These are phyloP conservation scores for Zarea fungicola DNA, from an alignment of 2,329 filamentous ascomycete genomes.

Conservation along the genomic window DNA sequence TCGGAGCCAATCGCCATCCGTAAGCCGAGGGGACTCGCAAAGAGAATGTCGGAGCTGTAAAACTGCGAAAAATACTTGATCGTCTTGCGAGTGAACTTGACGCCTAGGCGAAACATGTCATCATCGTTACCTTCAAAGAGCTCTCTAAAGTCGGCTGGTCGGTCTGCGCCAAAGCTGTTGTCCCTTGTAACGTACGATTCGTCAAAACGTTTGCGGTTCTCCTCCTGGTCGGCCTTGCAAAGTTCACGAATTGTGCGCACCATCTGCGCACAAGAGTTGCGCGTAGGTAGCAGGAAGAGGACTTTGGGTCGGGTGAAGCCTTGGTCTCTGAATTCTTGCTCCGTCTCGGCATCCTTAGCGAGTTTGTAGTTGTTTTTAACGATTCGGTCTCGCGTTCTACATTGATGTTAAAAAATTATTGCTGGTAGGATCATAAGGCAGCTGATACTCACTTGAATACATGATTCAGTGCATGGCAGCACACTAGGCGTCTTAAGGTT, in stretches of 20 bases:
- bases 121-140: constrained; percentile 94
- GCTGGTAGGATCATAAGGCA: not conserved
- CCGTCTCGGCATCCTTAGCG: constrained; percentile 57
- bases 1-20: constrained; percentile 86
- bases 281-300: constrained; percentile 82
- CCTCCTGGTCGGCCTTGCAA: constrained; percentile 81
- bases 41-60: constrained; percentile 92
- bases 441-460: constrained; percentile 64
- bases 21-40: constrained; percentile 84
- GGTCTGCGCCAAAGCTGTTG: constrained; percentile 60
- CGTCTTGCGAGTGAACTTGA: constrained; percentile 95
- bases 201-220: constrained; percentile 89
- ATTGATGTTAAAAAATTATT: constrained; percentile 16
- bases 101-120: constrained; percentile 91
- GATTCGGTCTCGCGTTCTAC: constrained; percentile 76
- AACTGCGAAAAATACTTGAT: constrained; percentile 93
- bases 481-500: constrained; percentile 64
- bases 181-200: constrained; percentile 72
- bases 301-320: constrained; percentile 94
- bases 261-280: constrained; percentile 75
- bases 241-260: constrained; percentile 72
- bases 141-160: constrained; percentile 80
- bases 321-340: constrained; percentile 79
- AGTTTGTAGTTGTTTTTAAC: constrained; percentile 87
- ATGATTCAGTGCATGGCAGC: constrained; percentile 85